Base-by-base conservation (phyloP, 371 early-diverging fungal genomes). In the Lichtheimia ornata region DNA sequence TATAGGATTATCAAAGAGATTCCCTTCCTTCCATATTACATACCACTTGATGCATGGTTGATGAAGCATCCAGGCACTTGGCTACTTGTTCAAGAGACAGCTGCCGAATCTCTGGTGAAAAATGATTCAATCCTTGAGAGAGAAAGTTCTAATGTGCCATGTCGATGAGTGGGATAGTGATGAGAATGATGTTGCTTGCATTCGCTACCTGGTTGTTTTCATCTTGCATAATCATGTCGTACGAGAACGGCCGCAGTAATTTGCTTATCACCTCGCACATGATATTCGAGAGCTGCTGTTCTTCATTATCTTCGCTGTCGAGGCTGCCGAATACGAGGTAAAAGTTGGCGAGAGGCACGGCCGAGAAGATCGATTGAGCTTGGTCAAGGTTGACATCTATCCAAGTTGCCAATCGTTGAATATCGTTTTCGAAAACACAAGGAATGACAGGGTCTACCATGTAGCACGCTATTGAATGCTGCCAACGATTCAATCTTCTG, bases 51-150 rank as follows among this genome's bases (percentile, higher is more conserved):
- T 58, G 7, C 15, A 67, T 56, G 13, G 62, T 47, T 14, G 61
- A 63, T 15, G 67, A 11, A 1, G 45, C 56, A 18, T 20, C 45
- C 24, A 76, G 58, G 47, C 77, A 83, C 49, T 79, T 83, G 45
- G 66, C 77, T 5, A 79, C 73, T 58, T 81, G 81, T 24, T 70
- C 40, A 0, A 81, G 20, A 2, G 81, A 65, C 24, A 83, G 58
- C 44, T 67, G 65, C 28, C 83, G 72, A 44, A 83, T 77, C 22
- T 68, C 63, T 9, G 81, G 73, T 22, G 76, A 65, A 50, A 76
- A 77, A 58, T 77, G 78, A 5, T 64, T 67, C 47, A 81, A 58
- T 4, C 83, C 81, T 64, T 76, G 70, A 7, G 67, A n/a, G 28
- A 82, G 59, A 55, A 74, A 80, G 6, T 49, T 41, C 78, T 82